Percentiles rank a stretch among this genome's conserved stretches.
Evolutionary conservation across 2,329 filamentous ascomycete species (phyloP).

Genomic region (Penicillium thymicola): DNA sequence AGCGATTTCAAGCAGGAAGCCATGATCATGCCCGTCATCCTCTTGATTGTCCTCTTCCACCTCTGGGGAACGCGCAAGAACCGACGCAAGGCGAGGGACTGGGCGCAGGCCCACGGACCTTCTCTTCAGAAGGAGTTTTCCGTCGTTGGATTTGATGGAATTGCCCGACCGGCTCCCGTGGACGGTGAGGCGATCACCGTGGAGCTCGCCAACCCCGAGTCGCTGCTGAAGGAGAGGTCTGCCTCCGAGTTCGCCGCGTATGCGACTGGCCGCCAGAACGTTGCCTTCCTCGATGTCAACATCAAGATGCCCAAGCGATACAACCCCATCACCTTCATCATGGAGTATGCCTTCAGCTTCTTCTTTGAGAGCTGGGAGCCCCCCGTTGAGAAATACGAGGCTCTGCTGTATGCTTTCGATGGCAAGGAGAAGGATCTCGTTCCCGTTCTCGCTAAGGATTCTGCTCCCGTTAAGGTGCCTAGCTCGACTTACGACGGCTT

Average conservation of each 20-base stretch:
- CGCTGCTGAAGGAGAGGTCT: conserved; percentile 77
- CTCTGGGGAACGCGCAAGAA: conserved; percentile 78
- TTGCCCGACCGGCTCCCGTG: conserved; percentile 46
- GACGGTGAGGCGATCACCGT: conserved; percentile 42
- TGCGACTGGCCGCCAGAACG: conserved; percentile 85
- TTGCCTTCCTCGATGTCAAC: conserved; percentile 85
- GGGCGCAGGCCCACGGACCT: conserved; percentile 72
- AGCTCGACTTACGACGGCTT: conserved; percentile 78
- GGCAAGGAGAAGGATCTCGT: conserved; percentile 81
- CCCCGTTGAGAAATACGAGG: conserved; percentile 71
- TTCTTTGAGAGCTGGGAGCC: conserved; percentile 73
- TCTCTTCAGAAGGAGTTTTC: conserved; percentile 78
- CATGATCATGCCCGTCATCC: conserved; percentile 71
- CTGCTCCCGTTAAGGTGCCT: conserved; percentile 51
- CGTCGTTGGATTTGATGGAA: conserved; percentile 71
- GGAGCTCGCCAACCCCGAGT: conserved; percentile 51
- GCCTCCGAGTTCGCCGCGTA: conserved; percentile 84
- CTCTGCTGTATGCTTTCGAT: conserved; percentile 82
- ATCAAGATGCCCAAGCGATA: conserved; percentile 79
- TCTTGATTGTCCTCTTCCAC: conserved; percentile 73
- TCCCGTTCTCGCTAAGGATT: conserved; percentile 60
- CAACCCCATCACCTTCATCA: conserved; percentile 68
- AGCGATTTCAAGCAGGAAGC: conserved; percentile 87
- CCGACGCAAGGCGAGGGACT: conserved; percentile 72
- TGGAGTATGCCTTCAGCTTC: conserved; percentile 68